These are phyloP conservation scores for Nannizziopsis barbatae DNA, from an alignment of 2,329 filamentous ascomycete genomes.

Conservation along the genomic window DNA sequence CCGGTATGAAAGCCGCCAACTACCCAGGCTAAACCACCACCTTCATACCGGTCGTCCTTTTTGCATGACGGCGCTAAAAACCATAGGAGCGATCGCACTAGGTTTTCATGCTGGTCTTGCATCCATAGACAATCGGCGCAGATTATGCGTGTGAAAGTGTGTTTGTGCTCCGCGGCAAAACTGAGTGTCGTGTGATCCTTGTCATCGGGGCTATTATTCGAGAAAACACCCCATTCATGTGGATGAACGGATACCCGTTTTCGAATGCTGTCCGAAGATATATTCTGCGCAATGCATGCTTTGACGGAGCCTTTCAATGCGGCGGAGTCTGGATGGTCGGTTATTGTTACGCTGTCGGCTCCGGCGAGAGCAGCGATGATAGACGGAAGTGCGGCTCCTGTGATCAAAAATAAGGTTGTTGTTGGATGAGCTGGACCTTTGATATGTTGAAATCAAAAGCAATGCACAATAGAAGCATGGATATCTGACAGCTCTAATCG, in stretches of 20 bases:
- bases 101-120: constrained; percentile 44
- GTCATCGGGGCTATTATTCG: constrained; percentile 16
- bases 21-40: constrained; percentile 30
- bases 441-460: neutral
- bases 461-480: neutral
- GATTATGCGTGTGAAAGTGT: constrained; percentile 43
- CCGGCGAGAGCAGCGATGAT: constrained; percentile 28
- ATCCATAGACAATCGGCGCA: constrained; percentile 54
- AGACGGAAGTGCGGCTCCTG: constrained; percentile 35
- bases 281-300: constrained; percentile 39
- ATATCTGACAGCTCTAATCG: neutral
- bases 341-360: constrained; percentile 36
- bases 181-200: constrained; percentile 6
- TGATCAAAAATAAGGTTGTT: neutral
- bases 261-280: constrained; percentile 21
- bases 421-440: constrained; percentile 2
- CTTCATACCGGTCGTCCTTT: constrained; percentile 22
- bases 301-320: constrained; percentile 34
- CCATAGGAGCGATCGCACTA: constrained; percentile 45
- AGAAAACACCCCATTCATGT: constrained; percentile 45
- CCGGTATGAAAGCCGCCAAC: constrained; percentile 52
- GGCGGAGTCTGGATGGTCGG: constrained; percentile 40
- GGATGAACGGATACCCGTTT: constrained; percentile 34
- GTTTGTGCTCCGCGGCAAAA: constrained; percentile 31
- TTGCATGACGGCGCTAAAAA: constrained; percentile 36